Conservation (phyloP, 2,329 filamentous ascomycete species). For the Aspergillus sclerotialis region DNA sequence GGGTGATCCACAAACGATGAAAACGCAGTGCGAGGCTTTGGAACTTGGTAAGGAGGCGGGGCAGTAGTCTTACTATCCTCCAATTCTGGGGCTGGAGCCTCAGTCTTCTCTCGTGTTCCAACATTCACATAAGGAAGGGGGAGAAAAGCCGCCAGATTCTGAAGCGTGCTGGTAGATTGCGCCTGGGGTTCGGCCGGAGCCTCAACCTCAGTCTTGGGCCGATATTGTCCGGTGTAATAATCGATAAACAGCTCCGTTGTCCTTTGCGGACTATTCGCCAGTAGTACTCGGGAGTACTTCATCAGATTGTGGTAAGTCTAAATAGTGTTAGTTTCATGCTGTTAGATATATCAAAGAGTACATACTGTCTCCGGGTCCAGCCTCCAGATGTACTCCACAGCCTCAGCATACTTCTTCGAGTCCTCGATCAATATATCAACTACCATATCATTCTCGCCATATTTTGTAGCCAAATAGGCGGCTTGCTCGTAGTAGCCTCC, state of each 20-base stretch:
- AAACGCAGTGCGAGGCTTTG: slow-evolving; percentile 81
- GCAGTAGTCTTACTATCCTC: slow-evolving; percentile 23
- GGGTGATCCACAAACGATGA: slow-evolving; percentile 95
- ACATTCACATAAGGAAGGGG: slow-evolving; percentile 79
- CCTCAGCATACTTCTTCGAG: slow-evolving; percentile 81
- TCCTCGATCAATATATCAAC: slow-evolving; percentile 96
- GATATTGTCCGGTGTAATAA: slow-evolving; percentile 85
- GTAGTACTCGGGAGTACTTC: slow-evolving; percentile 87
- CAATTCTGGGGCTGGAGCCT: slow-evolving; percentile 15
- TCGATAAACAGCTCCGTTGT: slow-evolving; percentile 86
- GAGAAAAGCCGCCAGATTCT: slow-evolving; percentile 76
- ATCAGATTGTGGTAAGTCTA: slow-evolving; percentile 82
- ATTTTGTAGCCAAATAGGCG: slow-evolving; percentile 87
- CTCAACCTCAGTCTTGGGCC: slow-evolving; percentile 59
- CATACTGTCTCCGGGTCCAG: slow-evolving; percentile 66
- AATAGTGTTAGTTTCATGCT: slow-evolving; percentile 23
- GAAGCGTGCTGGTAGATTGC: slow-evolving; percentile 64
- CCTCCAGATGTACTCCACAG: slow-evolving; percentile 84
- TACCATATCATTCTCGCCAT: slow-evolving; percentile 87
- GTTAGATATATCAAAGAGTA: neutral
- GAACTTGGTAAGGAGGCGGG: slow-evolving; percentile 60
- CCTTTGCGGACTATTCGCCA: slow-evolving; percentile 76
- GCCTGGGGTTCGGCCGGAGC: slow-evolving; percentile 41
- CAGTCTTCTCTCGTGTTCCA: slow-evolving; percentile 37
- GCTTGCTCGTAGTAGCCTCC: slow-evolving; percentile 96